Evolutionary conservation across 2,329 filamentous ascomycete genomes (phyloP), one percentile per base, ranked within the genome.

Genomic region (Fusarium acutatum): DNA sequence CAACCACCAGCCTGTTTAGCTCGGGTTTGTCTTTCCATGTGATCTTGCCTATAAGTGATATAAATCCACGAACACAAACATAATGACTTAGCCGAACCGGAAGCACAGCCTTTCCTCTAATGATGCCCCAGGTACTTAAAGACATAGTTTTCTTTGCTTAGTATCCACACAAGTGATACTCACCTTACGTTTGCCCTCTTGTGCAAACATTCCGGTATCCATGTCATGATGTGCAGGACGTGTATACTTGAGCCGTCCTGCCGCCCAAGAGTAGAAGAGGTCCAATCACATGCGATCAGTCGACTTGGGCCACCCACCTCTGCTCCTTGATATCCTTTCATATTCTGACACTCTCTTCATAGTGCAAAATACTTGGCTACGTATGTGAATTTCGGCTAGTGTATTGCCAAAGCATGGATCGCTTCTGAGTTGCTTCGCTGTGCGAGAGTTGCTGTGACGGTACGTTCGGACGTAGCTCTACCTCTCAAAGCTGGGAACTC

Each of bases 381-480:
- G 72, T 41, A 75, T 73, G 30, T 75, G 72, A n/a, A 72, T 66
- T 53, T 78, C 75, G 17, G 61, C 65, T n/a, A 78, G 44, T 15
- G 72, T 61, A 18, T 66, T 73, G 24, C 75, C 71, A 28, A 79
- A 70, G 35, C 74, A 74, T n/a, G 71, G 67, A 22, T 71, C 63
- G 28, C 71, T 73, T 40, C 68, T 57, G 37, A 78, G 75, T 24
- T 71, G 71, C n/a, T 64, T 58, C 17, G 57, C 40, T 35, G 44
- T 32, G 44, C 32, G 46, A 28, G 17, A 57, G 41, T 53, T 54
- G 32, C 73, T 62, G 41, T 57, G 34, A 34, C 78, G 78, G 40
- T 79, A 75, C 64, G 80, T 76, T 40, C 76, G 66, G 26, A 79
- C 60, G 20, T 79, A 79, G 52, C 60, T 75, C 40, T 75, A 74